phyloP scores from a whole-genome alignment of 2,329 filamentous ascomycete genomes.

The Calonectria pseudoreteaudii region DNA sequence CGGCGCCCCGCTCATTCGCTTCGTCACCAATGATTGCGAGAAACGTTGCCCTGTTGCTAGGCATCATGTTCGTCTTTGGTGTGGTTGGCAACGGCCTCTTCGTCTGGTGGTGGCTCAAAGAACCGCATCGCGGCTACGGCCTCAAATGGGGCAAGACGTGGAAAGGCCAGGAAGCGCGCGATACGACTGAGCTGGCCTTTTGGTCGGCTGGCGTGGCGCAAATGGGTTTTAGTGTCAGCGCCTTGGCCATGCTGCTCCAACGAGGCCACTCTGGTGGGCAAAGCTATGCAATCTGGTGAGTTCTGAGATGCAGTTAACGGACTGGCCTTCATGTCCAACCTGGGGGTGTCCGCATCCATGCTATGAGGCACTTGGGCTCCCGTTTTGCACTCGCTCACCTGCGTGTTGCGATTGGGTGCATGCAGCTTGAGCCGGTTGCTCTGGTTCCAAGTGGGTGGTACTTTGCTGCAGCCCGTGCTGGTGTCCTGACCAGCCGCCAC shows the following conservation, averaged over 20 bases:
- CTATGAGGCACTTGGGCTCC: background rate
- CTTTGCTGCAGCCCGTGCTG: constrained; percentile 28
- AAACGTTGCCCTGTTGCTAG: constrained; percentile 53
- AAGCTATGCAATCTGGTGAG: constrained; percentile 62
- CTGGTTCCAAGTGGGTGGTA: background rate
- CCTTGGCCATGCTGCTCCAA: constrained; percentile 57
- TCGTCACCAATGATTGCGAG: constrained; percentile 54
- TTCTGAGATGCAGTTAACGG: constrained; percentile 42
- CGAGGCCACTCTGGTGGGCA: constrained; percentile 61
- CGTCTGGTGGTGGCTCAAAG: constrained; percentile 60
- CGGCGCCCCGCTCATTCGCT: constrained; percentile 57
- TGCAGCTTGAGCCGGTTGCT: constrained; percentile 5
- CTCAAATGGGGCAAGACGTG: constrained; percentile 60
- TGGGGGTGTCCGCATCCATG: constrained; percentile 32
- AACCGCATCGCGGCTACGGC: constrained; percentile 54
- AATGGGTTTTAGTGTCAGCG: constrained; percentile 53
- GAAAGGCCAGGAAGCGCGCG: constrained; percentile 53
- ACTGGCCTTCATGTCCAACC: constrained; percentile 7
- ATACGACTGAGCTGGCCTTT: constrained; percentile 63
- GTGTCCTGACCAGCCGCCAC: background rate
- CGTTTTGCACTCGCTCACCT: background rate
- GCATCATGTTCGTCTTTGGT: constrained; percentile 50
- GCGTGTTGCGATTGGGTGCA: constrained; percentile 19
- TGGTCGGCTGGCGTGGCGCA: constrained; percentile 61
- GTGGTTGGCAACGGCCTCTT: constrained; percentile 55